A percentile compares a stretch with the other conserved stretches of the same genome.
Conservation (phyloP, 2,329 filamentous ascomycete species). For the Ophiostoma populinum region DNA sequence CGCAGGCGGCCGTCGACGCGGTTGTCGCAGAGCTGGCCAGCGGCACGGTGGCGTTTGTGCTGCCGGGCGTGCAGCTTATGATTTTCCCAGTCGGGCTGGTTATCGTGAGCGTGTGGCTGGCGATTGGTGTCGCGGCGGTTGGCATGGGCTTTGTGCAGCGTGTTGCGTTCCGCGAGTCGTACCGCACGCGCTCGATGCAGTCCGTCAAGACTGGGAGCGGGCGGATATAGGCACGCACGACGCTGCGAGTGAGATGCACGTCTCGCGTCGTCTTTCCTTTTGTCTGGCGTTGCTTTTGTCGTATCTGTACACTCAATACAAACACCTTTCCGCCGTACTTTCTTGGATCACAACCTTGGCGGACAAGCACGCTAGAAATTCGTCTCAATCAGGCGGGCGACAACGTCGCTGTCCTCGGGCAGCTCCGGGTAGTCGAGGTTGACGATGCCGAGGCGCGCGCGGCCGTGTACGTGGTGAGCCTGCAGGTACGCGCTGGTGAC, state of each 20-base stretch:
- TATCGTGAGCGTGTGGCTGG: conserved; percentile 44
- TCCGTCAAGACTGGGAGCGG: conserved; percentile 18
- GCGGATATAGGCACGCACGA: conserved; percentile 15
- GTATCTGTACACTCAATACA: background rate
- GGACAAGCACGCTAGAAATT: conserved; percentile 17
- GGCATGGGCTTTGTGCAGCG: conserved; percentile 50
- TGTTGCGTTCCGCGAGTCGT: conserved; percentile 48
- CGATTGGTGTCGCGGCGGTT: conserved; percentile 37
- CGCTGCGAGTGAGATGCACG: background rate
- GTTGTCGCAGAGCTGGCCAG: conserved; percentile 28
- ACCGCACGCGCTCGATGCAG: conserved; percentile 32
- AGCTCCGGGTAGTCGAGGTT: conserved; percentile 16
- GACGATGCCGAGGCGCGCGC: conserved; percentile 15
- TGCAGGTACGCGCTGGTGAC: conserved; percentile 18
- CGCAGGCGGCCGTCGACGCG: conserved; percentile 31
- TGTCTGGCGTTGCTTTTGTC: too few relatives aligned
- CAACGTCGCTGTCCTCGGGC: conserved; percentile 22
- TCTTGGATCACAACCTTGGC: background rate
- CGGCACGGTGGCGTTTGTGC: conserved; percentile 43
- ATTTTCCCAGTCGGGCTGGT: conserved; percentile 56
- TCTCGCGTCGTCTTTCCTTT: too few relatives aligned
- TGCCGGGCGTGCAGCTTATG: conserved; percentile 50
- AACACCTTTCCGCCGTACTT: too few relatives aligned
- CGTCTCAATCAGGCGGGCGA: conserved; percentile 21
- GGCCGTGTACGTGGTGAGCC: conserved; percentile 12